Base-by-base conservation (phyloP, 2,329 filamentous ascomycete species). In the Aspergillus pseudoviridinutans region DNA sequence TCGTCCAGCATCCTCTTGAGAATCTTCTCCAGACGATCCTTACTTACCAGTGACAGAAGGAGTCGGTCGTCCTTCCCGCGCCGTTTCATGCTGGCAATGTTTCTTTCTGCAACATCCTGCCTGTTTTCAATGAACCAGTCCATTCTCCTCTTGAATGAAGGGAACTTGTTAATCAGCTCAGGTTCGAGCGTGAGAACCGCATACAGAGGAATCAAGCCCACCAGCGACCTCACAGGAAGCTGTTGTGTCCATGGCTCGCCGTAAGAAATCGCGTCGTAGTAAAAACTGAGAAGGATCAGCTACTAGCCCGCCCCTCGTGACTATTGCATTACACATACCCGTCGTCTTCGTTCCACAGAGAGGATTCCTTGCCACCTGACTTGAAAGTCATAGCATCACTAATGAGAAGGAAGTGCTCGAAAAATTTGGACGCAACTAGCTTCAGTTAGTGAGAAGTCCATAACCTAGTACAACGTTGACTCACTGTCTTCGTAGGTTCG, bases 251-350 rank as follows among this genome's bases (percentile, higher is more conserved):
- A 96, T 7, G 92, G 92, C 8, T 92, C 92, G 51, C 93, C 93
- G 86, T 91, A 97, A 1, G 92, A 95, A 63, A 97, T 97, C 27
- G 93, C 93, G 77, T 97, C 93, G 71, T 97, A 97, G 82, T 97
- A 97, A 81, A 97, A 97, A 56, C 91, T 77, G 54, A 10, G 4
- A 6, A 10, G 14, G 7, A 53, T 74, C 49, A 70, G 64, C 24
- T 4, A 10, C 17, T 38, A 6, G 4, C 20, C 27, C 32, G 22
- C 22, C 20, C 17, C 6, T 44, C 3, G 50, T 5, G 14, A 14
- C 28, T 49, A 50, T n/a, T 9, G n/a, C 35, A 14, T 9, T 22
- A 20, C 41, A 54, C 61, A 38, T 64, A 75, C 74, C 76, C 92
- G 74, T 97, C 93, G 61, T 96, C 85, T 28, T 97, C 92, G 69